Evolutionary conservation across 1,284 basidiomycete genomes (phyloP).

Genomic region (Afroboletus lepidellus): DNA sequence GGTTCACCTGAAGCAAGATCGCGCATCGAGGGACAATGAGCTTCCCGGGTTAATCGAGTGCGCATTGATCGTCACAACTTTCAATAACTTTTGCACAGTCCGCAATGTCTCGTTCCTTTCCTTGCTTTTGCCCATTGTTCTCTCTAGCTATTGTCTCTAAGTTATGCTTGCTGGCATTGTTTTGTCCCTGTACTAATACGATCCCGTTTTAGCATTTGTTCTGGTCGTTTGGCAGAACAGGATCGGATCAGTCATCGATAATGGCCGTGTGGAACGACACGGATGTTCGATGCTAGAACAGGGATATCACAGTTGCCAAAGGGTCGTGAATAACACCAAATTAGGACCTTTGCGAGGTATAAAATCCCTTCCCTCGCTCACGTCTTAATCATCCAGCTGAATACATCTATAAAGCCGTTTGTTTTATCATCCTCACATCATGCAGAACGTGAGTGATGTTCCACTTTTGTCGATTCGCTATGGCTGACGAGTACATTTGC

Average conservation of each 20-base stretch:
- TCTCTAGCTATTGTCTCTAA: neutral
- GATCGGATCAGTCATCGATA: neutral
- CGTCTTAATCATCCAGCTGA: neutral
- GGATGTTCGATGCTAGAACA: neutral
- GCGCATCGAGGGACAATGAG: neutral
- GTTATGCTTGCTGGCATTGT: neutral
- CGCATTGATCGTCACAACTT: neutral
- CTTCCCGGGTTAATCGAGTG: neutral
- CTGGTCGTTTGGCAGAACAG: neutral
- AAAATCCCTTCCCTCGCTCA: neutral
- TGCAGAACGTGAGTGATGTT: neutral
- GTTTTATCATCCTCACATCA: neutral
- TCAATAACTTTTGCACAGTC: neutral
- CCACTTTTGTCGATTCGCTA: neutral
- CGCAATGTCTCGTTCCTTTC: neutral
- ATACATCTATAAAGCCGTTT: neutral
- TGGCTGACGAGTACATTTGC: neutral
- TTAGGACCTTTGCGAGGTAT: neutral
- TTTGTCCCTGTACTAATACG: neutral
- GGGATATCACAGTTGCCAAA: neutral
- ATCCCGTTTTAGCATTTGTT: neutral
- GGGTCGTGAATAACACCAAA: neutral
- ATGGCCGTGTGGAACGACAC: neutral
- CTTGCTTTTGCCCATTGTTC: neutral
- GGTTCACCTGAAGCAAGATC: neutral